Evolutionary conservation across 2,329 filamentous ascomycete genomes (phyloP).

Genomic region (Magnaporthiopsis poae): DNA sequence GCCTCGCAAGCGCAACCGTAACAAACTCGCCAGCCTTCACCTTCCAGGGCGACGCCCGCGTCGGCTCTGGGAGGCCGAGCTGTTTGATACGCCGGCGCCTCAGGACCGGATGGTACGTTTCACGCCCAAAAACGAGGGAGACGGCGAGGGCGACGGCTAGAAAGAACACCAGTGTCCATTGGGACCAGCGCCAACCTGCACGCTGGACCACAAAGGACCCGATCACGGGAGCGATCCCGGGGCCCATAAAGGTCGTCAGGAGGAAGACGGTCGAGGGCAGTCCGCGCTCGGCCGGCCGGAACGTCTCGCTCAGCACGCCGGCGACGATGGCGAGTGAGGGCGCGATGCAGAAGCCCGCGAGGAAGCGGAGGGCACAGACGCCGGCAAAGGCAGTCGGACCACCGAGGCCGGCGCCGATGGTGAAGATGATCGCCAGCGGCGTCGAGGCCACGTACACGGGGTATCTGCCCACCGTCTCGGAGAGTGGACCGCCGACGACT

Average conservation of each 20-base stretch:
- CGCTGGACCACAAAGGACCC: constrained; percentile 37
- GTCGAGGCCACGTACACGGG: constrained; percentile 39
- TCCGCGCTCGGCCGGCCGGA: constrained; percentile 30
- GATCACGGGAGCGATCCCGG: constrained; percentile 39
- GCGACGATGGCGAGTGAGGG: constrained; percentile 39
- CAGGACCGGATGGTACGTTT: constrained; percentile 48
- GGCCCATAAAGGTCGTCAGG: constrained; percentile 43
- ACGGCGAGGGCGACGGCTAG: constrained; percentile 26
- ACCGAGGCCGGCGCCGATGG: constrained; percentile 43
- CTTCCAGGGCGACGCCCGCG: constrained; percentile 12
- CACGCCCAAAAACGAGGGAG: constrained; percentile 33
- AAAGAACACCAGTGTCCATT: constrained; percentile 41
- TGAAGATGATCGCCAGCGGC: constrained; percentile 43
- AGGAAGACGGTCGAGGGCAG: constrained; percentile 35
- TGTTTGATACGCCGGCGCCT: constrained; percentile 19
- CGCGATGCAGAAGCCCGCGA: constrained; percentile 42
- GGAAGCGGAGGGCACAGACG: constrained; percentile 45
- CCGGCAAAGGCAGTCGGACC: constrained; percentile 32
- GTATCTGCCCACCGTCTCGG: constrained; percentile 46
- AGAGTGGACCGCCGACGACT: constrained; percentile 47
- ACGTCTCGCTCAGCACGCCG: constrained; percentile 42
- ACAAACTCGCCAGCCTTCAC: constrained; percentile 25
- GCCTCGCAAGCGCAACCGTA: constrained; percentile 36
- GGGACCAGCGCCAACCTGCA: constrained; percentile 44
- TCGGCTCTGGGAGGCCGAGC: too few relatives aligned